Base-by-base conservation (phyloP, 768 basidiomycete species). In the Candolleomyces efflorescens region DNA sequence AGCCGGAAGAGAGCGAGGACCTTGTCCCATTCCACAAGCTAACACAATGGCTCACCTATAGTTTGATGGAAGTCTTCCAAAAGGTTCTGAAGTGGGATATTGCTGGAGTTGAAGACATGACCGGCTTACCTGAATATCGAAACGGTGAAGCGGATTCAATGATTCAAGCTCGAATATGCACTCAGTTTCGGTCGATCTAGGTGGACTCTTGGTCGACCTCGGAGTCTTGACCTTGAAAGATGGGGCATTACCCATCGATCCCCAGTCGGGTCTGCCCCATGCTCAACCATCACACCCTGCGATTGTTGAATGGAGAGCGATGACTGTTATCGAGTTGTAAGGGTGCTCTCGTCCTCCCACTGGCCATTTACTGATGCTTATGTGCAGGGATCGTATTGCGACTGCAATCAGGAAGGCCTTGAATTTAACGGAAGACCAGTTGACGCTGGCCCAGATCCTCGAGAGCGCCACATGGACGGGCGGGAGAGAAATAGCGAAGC, bases 401-500 rank as follows among this genome's bases (percentile, higher is more conserved):
- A 74, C 82, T 36, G 78, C 78, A 15, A 85, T 98, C 59, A 85
- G 91, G 46, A 63, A 68, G 53, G 78, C 83, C 59, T 75, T 92
- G 52, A 72, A 74, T 1, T 68, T 89, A 23, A 73, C 74, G 0
- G 62, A 69, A 2, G 74, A 78, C 1, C 75, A 85, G 47, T 78
- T 98, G 23, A 81, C 83, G 0, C 81, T 95, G 7, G 88, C 94
- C 0, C 96, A 98, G 69, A 85, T 98, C 0, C 76, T 99, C 36
- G 96, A 98, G 73, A 86, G 87, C 52, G 95, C 94, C 1, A 98
- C 94, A 0, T 99, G 96, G 96, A 96, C 95, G 67, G 94, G 93
- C 1, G 96, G 96, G 3, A 78, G 96, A 3, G 93, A 96, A 72
- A 91, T 98, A 39, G 96, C 96, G 3, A 89, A 86, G 68, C 71